Conservation (phyloP, 805 yeast species). For the Yarrowia sp. region DNA sequence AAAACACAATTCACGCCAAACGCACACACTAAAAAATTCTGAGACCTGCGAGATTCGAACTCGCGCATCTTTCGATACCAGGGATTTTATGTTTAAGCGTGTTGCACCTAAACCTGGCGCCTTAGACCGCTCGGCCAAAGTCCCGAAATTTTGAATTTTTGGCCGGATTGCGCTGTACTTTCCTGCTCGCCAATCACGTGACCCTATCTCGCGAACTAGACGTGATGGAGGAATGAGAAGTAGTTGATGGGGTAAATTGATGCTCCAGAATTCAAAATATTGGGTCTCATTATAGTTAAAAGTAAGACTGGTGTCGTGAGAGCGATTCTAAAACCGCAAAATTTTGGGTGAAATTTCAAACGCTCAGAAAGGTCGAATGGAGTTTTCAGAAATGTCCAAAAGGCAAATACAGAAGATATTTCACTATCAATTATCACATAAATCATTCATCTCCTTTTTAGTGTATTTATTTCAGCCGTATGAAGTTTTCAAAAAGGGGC, state of each 20-base stretch:
- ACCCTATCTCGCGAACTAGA: not conserved
- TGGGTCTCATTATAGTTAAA: too few species aligned
- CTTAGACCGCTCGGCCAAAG: constrained; percentile 28
- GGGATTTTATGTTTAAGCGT: constrained; percentile 21
- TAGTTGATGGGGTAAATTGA: not conserved
- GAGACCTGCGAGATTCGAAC: constrained; percentile 27
- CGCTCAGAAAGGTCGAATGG: too few species aligned
- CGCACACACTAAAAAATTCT: not conserved
- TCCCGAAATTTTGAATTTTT: constrained; percentile 19
- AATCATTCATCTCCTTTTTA: too few species aligned
- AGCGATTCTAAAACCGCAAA: not conserved
- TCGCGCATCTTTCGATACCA: constrained; percentile 27
- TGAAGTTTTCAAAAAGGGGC: too few species aligned
- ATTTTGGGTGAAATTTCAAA: not conserved
- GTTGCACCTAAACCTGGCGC: constrained; percentile 28
- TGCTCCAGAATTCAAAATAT: not conserved
- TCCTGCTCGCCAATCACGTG: too few species aligned
- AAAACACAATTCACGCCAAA: not conserved
- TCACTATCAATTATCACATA: too few species aligned
- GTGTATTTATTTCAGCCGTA: too few species aligned
- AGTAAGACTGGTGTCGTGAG: too few species aligned
- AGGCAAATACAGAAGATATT: too few species aligned
- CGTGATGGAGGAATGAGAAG: fast-evolving
- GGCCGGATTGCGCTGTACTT: too few species aligned
- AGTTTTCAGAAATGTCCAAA: too few species aligned